These are phyloP conservation scores for Plasmodium adleri DNA, from an alignment of 169 alveolate genomes.

Conservation along the genomic window DNA sequence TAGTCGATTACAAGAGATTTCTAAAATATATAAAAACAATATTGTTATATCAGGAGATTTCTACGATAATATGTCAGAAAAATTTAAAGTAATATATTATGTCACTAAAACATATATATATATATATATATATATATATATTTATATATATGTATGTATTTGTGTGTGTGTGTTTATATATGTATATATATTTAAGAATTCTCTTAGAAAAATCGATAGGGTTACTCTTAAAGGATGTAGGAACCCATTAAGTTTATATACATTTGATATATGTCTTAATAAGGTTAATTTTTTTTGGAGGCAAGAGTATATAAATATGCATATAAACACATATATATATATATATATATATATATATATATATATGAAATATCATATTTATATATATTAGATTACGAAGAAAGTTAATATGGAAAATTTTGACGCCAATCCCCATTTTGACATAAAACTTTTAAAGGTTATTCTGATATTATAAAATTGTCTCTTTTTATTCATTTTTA, in stretches of 20 bases:
- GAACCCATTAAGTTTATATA: conserved; percentile 91
- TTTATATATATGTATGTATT: neutral
- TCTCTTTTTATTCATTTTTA: neutral
- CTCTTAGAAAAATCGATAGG: conserved; percentile 92
- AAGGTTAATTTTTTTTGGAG: conserved; percentile 17
- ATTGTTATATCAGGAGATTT: conserved; percentile 53
- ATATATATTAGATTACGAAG: conserved; percentile 58
- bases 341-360: no score
- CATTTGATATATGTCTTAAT: conserved; percentile 86
- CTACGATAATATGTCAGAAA: conserved; percentile 30
- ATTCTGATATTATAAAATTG: conserved; percentile 27
- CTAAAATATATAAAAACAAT: conserved; percentile 61
- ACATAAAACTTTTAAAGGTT: conserved; percentile 76
- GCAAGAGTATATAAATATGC: neutral
- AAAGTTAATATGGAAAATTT: conserved; percentile 43
- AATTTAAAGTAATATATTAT: conserved; percentile 31
- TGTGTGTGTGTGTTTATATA: neutral
- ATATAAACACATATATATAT: neutral
- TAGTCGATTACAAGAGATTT: conserved; percentile 67
- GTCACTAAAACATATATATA: neutral
- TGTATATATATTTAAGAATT: conserved; percentile 33
- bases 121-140: conserved; percentile 6
- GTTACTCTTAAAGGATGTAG: conserved; percentile 94
- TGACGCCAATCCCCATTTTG: conserved; percentile 45
- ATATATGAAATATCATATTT: neutral